phyloP scores from a whole-genome alignment of 352 stramenopile genomes.

The Aphanomyces cochlioides region DNA sequence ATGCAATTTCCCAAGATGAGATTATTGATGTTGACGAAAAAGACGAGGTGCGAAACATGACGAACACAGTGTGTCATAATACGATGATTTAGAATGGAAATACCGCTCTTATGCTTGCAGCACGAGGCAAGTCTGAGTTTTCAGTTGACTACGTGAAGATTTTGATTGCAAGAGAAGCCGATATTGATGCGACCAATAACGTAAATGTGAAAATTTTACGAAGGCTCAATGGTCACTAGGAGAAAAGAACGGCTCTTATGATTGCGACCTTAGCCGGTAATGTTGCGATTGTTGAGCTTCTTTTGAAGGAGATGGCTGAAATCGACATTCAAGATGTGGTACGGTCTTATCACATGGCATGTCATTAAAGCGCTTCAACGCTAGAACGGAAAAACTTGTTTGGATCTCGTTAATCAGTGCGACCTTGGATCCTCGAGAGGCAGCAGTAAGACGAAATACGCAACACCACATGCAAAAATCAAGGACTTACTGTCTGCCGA shows the following conservation, averaged over 20 bases:
- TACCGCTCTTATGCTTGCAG: constrained; percentile 11
- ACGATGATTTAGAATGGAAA: constrained; percentile 24
- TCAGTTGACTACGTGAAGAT: not conserved
- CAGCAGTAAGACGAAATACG: not conserved
- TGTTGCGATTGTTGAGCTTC: constrained; percentile 7
- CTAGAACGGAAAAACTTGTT: constrained; percentile 15
- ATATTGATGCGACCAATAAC: constrained; percentile 12
- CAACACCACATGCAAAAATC: constrained; percentile 8
- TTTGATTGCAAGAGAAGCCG: constrained; percentile 4
- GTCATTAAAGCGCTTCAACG: no score
- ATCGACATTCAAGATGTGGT: constrained; percentile 29
- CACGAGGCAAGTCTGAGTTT: not conserved
- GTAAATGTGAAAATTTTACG: no score
- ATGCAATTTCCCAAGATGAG: constrained; percentile 19
- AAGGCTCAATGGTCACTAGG: no score
- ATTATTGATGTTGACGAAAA: constrained; percentile 15
- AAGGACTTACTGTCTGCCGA: constrained; percentile 18
- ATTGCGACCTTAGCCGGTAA: constrained; percentile 7
- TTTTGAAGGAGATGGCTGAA: constrained; percentile 18
- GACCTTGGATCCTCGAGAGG: not conserved
- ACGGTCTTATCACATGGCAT: not conserved
- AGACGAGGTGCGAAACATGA: constrained; percentile 25
- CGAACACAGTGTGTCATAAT: no score
- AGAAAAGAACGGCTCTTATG: constrained; percentile 23
- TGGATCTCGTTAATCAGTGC: constrained; percentile 17